phyloP scores from a whole-genome alignment of 768 basidiomycete genomes.

The Gloeostereum incarnatum region DNA sequence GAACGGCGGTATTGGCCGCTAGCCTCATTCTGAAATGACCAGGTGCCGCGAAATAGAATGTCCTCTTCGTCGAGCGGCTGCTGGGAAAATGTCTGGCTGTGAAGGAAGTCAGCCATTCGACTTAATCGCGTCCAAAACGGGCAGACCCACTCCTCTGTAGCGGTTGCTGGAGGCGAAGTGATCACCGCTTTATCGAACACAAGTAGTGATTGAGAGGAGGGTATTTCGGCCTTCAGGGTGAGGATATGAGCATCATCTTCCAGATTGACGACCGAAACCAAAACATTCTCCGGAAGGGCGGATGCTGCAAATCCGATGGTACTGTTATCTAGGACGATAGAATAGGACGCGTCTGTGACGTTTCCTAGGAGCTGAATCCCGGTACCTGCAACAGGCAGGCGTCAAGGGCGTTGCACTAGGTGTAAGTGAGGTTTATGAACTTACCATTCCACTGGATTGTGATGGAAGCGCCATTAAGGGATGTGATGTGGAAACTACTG shows the following conservation, averaged over 20 bases:
- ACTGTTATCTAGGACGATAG: conserved; percentile 42
- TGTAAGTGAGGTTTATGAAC: conserved; percentile 11
- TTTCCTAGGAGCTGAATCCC: conserved; percentile 54
- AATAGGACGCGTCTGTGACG: conserved; percentile 32
- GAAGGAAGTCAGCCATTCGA: conserved; percentile 9
- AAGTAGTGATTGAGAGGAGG: conserved; percentile 27
- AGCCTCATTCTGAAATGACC: conserved; percentile 29
- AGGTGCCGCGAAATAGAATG: conserved; percentile 45
- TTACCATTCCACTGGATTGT: conserved; percentile 55
- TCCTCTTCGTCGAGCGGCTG: conserved; percentile 31
- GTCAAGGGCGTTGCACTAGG: conserved; percentile 2
- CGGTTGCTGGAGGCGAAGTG: conserved; percentile 19
- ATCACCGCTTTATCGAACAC: conserved; percentile 52
- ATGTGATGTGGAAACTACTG: conserved; percentile 54
- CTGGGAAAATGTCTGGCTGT: conserved; percentile 23
- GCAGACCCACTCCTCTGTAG: conserved; percentile 20
- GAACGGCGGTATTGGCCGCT: conserved; percentile 14
- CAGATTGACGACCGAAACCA: conserved; percentile 41
- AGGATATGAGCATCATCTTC: conserved; percentile 42
- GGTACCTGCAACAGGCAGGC: conserved; percentile 36
- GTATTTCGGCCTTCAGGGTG: conserved; percentile 37
- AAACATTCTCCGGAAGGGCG: conserved; percentile 24
- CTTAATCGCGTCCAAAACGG: conserved; percentile 2
- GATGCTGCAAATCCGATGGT: conserved; percentile 10
- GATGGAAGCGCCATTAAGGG: conserved; percentile 45